Base-by-base conservation (phyloP, 1,284 basidiomycete species). In the Neotropicomus parvogracilis region DNA sequence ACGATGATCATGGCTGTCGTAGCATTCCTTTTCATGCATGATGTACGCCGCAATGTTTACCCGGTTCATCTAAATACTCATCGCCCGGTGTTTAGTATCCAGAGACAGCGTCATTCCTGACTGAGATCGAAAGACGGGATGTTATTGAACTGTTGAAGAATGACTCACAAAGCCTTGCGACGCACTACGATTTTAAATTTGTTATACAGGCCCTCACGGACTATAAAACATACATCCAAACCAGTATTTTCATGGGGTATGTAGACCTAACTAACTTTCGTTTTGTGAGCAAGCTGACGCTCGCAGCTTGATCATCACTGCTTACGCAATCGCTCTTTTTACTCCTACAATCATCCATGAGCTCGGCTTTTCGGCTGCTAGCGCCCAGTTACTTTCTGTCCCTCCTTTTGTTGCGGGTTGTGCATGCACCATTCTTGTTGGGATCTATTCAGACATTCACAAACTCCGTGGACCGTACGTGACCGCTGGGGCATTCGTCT, bases 301-400 rank as follows among this genome's bases (percentile, higher is more conserved):
- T 54, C 50, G 51, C 41, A 69, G 75, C 26, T 51, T 75, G 16
- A 66, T 80, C 44, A 64, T 77, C 45, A 75, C 81, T 10, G 64
- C 80, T 35, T 81, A 81, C 53, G 73, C 77, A 14, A 75, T 83
- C 55, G 72, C 81, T 26, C 70, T 83, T 40, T 84, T 83, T 55
- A 70, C 70, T 1, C 80, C 78, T 2, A 79, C 76, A 1, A 80
- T 82, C 56, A 75, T 82, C 45, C 68, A 71, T 7, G 66, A 74
- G 40, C 68, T 81, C 3, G 79, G 80, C 6, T 85, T 71, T 66
- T 70, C 73, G 2, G 74, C 80, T 36, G 74, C 78, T 0, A 63
- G 70, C 36, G 80, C 83, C 2, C 81, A 85, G 53, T 64, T 84
- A 3, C 65, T 84, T 13, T 74, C 74, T 11, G 70, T 78, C 27